Conservation (phyloP, 805 yeast species). For the Wickerhamomyces rabaulensis region DNA sequence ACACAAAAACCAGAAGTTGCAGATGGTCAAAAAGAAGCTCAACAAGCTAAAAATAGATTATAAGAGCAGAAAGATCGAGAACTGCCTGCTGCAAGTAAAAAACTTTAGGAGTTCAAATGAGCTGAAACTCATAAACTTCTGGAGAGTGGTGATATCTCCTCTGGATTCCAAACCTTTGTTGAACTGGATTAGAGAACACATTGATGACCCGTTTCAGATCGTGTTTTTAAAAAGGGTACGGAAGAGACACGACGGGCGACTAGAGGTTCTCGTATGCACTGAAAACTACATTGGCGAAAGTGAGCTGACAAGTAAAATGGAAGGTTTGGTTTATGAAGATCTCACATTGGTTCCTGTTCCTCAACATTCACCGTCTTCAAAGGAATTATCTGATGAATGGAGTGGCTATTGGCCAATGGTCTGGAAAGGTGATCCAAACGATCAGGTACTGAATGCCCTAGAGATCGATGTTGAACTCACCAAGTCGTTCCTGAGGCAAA, state of each 20-base stretch:
- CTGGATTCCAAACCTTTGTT: not conserved
- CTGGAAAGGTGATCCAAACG: slow-evolving; percentile 90
- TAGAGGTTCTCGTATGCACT: slow-evolving; percentile 42
- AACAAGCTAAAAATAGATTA: slow-evolving; percentile 39
- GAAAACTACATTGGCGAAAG: slow-evolving; percentile 26
- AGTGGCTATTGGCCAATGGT: slow-evolving; percentile 79
- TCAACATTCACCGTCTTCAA: slow-evolving; percentile 57
- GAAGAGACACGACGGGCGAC: slow-evolving; percentile 25
- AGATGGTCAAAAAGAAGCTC: slow-evolving; percentile 32
- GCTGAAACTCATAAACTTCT: slow-evolving; percentile 32
- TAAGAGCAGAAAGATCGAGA: slow-evolving; percentile 38
- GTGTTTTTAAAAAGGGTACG: slow-evolving; percentile 52
- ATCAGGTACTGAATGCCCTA: slow-evolving; percentile 59
- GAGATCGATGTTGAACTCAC: slow-evolving; percentile 43
- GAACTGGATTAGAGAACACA: slow-evolving; percentile 11
- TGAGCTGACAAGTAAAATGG: slow-evolving; percentile 20
- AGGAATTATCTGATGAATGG: slow-evolving; percentile 66
- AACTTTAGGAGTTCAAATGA: slow-evolving; percentile 16
- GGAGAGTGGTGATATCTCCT: slow-evolving; percentile 45
- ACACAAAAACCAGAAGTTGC: not conserved
- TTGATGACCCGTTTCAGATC: slow-evolving; percentile 23
- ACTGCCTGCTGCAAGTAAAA: slow-evolving; percentile 40
- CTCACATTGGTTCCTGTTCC: slow-evolving; percentile 42
- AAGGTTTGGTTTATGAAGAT: slow-evolving; percentile 16
- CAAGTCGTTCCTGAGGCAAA: slow-evolving; percentile 23